These are phyloP conservation scores for Botrytis pseudocinerea DNA, from an alignment of 2,329 filamentous ascomycete species.

Conservation along the genomic window DNA sequence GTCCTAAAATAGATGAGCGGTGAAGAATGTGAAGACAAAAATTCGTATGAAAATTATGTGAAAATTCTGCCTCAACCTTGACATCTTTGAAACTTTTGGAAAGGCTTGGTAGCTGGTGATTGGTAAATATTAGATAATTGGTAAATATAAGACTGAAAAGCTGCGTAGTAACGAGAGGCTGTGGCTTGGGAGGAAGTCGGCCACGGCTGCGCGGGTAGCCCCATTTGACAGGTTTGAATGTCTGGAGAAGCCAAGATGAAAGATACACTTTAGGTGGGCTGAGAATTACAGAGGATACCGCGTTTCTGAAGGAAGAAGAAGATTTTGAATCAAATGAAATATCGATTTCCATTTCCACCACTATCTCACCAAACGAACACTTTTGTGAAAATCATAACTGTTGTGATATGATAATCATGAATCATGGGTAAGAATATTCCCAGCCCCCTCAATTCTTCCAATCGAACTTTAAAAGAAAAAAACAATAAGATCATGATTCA, in stretches of 20 bases:
- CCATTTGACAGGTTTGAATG: slow-evolving; percentile 21
- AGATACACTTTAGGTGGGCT: not conserved
- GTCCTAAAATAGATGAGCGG: slow-evolving; percentile 20
- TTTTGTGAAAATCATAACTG: slow-evolving; percentile 7
- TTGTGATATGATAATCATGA: slow-evolving; percentile 1
- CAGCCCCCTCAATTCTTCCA: slow-evolving; percentile 20
- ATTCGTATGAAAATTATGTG: not conserved
- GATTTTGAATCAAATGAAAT: slow-evolving; percentile 7
- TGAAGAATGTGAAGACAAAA: slow-evolving; percentile 14
- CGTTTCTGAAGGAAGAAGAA: not conserved
- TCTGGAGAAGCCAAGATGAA: not conserved
- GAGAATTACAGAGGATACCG: slow-evolving; percentile 2
- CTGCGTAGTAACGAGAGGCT: slow-evolving; percentile 4
- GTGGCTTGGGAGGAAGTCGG: not conserved
- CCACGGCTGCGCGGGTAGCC: slow-evolving; percentile 24
- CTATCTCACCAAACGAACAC: not conserved
- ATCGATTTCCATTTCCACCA: not conserved
- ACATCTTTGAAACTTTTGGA: not conserved
- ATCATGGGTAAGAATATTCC: slow-evolving; percentile 8
- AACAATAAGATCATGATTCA: slow-evolving; percentile 11
- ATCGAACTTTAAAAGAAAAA: not conserved
- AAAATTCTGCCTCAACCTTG: slow-evolving; percentile 16
- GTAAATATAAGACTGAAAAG: not conserved
- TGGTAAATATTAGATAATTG: not conserved
- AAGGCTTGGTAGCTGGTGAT: not conserved